These are phyloP conservation scores for Ballota nigra DNA, from an alignment of 257 asterid genomes.

Conservation along the genomic window DNA sequence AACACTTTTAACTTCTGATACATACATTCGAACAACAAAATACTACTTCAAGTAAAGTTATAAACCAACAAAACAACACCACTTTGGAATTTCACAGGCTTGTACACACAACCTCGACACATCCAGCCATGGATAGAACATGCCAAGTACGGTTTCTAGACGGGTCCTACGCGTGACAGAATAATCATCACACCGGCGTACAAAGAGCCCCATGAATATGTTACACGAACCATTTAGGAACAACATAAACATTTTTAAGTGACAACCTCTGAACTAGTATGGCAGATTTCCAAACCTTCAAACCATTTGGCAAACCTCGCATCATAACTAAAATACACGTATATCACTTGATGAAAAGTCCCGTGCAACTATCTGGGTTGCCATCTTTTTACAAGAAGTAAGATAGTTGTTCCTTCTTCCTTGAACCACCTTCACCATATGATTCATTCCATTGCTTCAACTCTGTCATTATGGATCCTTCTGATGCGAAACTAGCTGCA, in stretches of 20 bases:
- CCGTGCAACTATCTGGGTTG: not conserved
- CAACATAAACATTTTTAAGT: not conserved
- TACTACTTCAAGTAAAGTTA: too few relatives aligned
- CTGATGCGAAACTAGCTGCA: constrained; percentile 77
- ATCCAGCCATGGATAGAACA: not conserved
- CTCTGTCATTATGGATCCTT: constrained; percentile 68
- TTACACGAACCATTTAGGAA: not conserved
- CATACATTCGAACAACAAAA: too few relatives aligned
- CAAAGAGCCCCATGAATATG: not conserved
- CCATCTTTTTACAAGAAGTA: constrained; percentile 52
- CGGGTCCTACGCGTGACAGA: not conserved
- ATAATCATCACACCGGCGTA: not conserved
- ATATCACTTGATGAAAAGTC: not conserved
- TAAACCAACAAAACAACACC: not conserved
- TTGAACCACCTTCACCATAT: constrained; percentile 81
- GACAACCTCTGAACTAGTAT: not conserved
- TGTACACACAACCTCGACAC: not conserved
- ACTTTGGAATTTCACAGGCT: not conserved
- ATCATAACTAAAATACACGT: not conserved
- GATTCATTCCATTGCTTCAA: constrained; percentile 71
- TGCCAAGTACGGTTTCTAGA: not conserved
- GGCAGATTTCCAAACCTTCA: not conserved
- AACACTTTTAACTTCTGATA: too few relatives aligned
- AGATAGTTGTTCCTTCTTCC: constrained; percentile 76
- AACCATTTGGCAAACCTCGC: not conserved